Conservation (phyloP, 352 stramenopile species). For the Halophytophthora polymorphica region DNA sequence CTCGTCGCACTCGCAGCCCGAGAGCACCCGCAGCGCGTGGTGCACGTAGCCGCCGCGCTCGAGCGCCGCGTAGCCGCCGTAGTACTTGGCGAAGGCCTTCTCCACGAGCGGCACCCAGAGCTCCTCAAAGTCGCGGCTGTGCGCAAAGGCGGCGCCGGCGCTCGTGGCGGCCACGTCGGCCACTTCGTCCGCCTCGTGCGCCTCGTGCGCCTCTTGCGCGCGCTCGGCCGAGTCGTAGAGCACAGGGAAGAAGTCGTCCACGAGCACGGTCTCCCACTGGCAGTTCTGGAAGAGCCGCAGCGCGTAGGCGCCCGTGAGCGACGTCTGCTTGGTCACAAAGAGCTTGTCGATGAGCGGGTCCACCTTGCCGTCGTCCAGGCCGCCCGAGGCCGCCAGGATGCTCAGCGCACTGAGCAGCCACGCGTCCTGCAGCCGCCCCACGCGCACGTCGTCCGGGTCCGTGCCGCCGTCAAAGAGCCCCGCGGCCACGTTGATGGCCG, state of each 20-base stretch:
- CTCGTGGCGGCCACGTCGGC: slow-evolving; percentile 24
- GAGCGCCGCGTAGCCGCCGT: slow-evolving; percentile 83
- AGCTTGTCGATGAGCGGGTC: slow-evolving; percentile 87
- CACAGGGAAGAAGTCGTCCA: slow-evolving; percentile 91
- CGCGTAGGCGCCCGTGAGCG: slow-evolving; percentile 89
- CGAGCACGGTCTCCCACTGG: slow-evolving; percentile 91
- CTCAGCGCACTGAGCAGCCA: slow-evolving; percentile 90
- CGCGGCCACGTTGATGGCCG: slow-evolving; percentile 84
- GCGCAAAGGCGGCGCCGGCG: slow-evolving; percentile 82
- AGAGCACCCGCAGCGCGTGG: slow-evolving; percentile 86
- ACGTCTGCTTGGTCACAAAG: slow-evolving; percentile 90
- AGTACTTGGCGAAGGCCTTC: slow-evolving; percentile 92
- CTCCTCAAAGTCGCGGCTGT: slow-evolving; percentile 87
- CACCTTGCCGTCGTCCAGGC: slow-evolving; percentile 86
- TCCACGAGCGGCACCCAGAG: slow-evolving; percentile 92
- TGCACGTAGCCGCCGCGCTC: slow-evolving; percentile 89
- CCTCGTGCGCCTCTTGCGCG: slow-evolving; percentile 21
- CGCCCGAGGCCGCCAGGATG: slow-evolving; percentile 88
- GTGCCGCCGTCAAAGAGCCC: slow-evolving; percentile 91
- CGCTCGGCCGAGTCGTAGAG: slow-evolving; percentile 38
- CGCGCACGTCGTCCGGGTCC: slow-evolving; percentile 87
- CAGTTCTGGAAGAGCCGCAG: slow-evolving; percentile 90
- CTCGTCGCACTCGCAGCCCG: slow-evolving; percentile 85
- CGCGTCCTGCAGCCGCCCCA: slow-evolving; percentile 81
- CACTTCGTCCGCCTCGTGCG: no score